Evolutionary conservation across 1,139 yeast genomes (phyloP).

Genomic region (Maudiozyma humilis): DNA sequence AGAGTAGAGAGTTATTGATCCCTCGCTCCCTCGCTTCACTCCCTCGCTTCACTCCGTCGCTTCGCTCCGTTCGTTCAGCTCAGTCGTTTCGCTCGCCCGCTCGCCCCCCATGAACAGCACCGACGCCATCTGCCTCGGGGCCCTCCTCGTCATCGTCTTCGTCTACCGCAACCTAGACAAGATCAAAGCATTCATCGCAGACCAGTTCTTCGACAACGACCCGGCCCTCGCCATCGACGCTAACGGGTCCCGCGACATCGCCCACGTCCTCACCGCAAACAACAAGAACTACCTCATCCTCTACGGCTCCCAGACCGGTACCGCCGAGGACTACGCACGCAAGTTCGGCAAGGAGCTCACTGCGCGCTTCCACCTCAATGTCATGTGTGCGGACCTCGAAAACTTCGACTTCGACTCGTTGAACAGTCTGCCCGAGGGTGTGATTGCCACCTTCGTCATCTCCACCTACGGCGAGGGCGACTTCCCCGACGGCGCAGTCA

Average conservation of each 20-base stretch:
- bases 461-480: constrained; percentile 99
- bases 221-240: constrained; percentile 13
- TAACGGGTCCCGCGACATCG: constrained; percentile 48
- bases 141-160: constrained; percentile 1
- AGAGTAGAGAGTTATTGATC: too few species aligned
- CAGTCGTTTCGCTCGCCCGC: too few species aligned
- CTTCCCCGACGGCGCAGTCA: constrained; percentile 87
- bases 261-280: constrained; percentile 53
- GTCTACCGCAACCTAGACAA: constrained; percentile 6
- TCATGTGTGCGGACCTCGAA: constrained; percentile 82
- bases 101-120: constrained; percentile 11
- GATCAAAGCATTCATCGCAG: constrained; percentile 6
- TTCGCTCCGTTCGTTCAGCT: too few species aligned
- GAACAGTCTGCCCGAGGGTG: constrained; percentile 45
- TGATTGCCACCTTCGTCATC: constrained; percentile 58
- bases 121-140: constrained; percentile 8
- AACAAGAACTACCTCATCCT: constrained; percentile 74
- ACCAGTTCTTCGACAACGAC: constrained; percentile 10
- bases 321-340: constrained; percentile 93
- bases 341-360: constrained; percentile 83
- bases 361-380: constrained; percentile 58
- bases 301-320: constrained; percentile 95
- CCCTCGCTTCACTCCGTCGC: too few species aligned
- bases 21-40: too few species aligned
- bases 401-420: constrained; percentile 77